phyloP scores from a whole-genome alignment of 2,329 filamentous ascomycete species.

The Claviceps lovelessii region DNA sequence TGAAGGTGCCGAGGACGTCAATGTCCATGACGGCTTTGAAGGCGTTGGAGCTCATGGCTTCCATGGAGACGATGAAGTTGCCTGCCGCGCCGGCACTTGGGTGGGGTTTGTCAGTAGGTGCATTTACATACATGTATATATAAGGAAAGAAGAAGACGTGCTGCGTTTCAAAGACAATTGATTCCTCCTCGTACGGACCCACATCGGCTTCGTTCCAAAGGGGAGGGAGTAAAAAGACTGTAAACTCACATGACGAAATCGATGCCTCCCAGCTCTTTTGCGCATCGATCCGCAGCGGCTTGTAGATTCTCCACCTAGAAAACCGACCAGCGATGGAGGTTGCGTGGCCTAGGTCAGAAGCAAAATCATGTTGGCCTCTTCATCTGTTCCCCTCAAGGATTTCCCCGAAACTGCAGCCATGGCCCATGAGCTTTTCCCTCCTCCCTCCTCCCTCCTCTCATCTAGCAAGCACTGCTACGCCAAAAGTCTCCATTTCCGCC shows the following conservation, averaged over 20 bases:
- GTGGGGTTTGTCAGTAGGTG: too few relatives aligned
- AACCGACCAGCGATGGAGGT: background rate
- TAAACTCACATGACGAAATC: conserved; percentile 73
- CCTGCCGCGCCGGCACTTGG: conserved; percentile 82
- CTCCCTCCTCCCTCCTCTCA: background rate
- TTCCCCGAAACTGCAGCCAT: background rate
- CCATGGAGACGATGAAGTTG: conserved; percentile 82
- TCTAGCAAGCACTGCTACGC: background rate
- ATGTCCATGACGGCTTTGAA: conserved; percentile 96
- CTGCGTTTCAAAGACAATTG: too few relatives aligned
- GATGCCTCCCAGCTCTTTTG: conserved; percentile 69
- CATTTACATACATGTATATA: too few relatives aligned
- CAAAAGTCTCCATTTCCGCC: conserved; percentile 1
- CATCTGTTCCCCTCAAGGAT: background rate
- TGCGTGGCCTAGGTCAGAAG: background rate
- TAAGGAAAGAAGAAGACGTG: too few relatives aligned
- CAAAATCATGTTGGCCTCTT: background rate
- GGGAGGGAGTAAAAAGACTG: too few relatives aligned
- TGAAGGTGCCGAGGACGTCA: conserved; percentile 84
- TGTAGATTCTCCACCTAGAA: conserved; percentile 23
- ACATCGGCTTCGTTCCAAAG: too few relatives aligned
- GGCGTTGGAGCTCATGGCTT: conserved; percentile 69
- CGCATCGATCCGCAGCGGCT: conserved; percentile 64
- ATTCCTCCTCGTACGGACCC: too few relatives aligned
- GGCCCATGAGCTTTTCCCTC: background rate